Evolutionary conservation across 129 eudicot genomes (phyloP), one percentile per base, ranked within the genome.

Genomic region (Gnaphalium uliginosum): DNA sequence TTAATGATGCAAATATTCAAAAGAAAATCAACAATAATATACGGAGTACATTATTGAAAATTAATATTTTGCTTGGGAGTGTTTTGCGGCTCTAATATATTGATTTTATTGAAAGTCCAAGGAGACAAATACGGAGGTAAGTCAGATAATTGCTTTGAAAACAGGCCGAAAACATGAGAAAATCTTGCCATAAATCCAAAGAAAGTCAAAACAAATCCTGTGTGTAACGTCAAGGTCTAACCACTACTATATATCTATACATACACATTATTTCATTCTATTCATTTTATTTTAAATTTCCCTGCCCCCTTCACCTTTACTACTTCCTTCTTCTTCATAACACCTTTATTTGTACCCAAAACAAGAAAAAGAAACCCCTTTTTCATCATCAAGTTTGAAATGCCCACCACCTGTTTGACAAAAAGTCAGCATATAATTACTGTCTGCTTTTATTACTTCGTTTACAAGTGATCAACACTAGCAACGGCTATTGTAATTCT

Each of bases 401-500:
- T 78, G 71, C 76, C 53, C 76, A 78, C 70, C 70, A 71, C 27
- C 62, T 46, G 74, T 66, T 66, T 66, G 75, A 6, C 43, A 66
- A 73, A 73, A 73, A 13, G 79, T 30, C 75, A 73, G 2, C 54
- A 22, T 70, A 80, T 80, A 21, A 80, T 80, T 73, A 27, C 70
- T 73, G 64, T 73, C 39, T 80, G 39, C 75, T 66, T 80, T 80
- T 73, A 63, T 90, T 90, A 85, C 89, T 86, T 88, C 93, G 29
- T 57, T 72, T 72, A 71, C 87, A 87, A 90, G 92, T 84, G 93
- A 87, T 87, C 72, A 72, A 75, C 62, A 58, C 17, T 77, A 27
- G 17, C 32, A 30, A 19, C 57, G 41, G 71, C 71, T 51, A 59
- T 69, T 69, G 54, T 59, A 27, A 54, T 29, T 56, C 24, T 46